Evolutionary conservation across 768 basidiomycete species (phyloP).

Genomic region (Phlegmacium glaucopus): DNA sequence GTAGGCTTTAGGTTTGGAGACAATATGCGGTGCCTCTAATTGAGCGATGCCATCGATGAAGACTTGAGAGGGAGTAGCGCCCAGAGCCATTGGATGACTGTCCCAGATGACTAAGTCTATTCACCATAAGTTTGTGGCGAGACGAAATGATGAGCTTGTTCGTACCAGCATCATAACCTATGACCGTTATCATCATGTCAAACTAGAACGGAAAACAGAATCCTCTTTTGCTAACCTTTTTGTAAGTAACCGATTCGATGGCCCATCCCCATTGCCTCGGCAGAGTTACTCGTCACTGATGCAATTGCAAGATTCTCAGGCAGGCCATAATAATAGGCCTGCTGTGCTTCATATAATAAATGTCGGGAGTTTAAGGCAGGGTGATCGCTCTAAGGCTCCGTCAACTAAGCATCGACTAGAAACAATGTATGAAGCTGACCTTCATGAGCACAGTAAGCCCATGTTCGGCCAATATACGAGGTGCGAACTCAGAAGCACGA

Average conservation of each 20-base stretch:
- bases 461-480: slow-evolving; percentile 65
- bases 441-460: slow-evolving; percentile 76
- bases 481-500: slow-evolving; percentile 76
- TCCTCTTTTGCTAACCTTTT: slow-evolving; percentile 46
- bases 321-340: slow-evolving; percentile 79
- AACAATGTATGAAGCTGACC: slow-evolving; percentile 13
- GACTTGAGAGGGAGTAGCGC: slow-evolving; percentile 85
- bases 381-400: slow-evolving; percentile 58
- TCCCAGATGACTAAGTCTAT: slow-evolving; percentile 81
- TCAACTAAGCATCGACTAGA: background rate
- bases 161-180: slow-evolving; percentile 73
- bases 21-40: slow-evolving; percentile 41
- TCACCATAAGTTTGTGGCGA: background rate
- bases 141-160: background rate
- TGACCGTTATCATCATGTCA: too few species aligned
- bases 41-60: slow-evolving; percentile 90
- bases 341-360: slow-evolving; percentile 81
- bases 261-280: slow-evolving; percentile 68
- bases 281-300: slow-evolving; percentile 72
- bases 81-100: slow-evolving; percentile 78
- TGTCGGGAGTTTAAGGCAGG: slow-evolving; percentile 66
- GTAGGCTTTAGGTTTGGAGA: slow-evolving; percentile 47
- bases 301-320: slow-evolving; percentile 66
- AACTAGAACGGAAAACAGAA: too few species aligned
- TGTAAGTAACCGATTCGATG: slow-evolving; percentile 82